Conservation (phyloP, 2,329 filamentous ascomycete genomes). For the Amphichorda felina region DNA sequence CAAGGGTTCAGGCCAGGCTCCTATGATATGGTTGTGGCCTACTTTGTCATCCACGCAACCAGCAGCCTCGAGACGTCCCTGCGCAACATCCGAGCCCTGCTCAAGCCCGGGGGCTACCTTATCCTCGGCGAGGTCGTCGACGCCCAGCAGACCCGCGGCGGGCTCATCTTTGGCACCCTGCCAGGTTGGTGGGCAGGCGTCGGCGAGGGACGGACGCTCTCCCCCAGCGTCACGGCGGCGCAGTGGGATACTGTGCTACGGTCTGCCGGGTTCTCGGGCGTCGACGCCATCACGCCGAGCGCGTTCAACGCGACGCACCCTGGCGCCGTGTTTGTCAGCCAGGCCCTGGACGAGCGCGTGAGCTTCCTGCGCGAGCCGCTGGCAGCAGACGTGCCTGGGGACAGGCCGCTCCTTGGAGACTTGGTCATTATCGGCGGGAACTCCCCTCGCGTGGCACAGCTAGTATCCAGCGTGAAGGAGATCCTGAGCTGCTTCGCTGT, state of each 20-base stretch:
- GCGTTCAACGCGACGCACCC: not conserved
- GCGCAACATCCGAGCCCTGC: conserved; percentile 10
- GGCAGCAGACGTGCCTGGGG: not conserved
- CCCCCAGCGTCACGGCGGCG: not conserved
- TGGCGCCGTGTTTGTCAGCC: not conserved
- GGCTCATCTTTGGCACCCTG: conserved; percentile 3
- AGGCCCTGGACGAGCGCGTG: not conserved
- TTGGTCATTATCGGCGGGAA: no score
- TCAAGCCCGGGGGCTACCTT: conserved; percentile 11
- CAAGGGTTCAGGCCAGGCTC: conserved; percentile 14
- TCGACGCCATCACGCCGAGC: not conserved
- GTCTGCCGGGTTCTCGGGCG: conserved; percentile 5
- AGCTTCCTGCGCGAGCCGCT: not conserved
- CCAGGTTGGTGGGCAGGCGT: conserved; percentile 4
- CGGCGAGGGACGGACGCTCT: no score
- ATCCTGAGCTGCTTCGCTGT: no score
- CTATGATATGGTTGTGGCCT: conserved; percentile 17
- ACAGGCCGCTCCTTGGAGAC: no score
- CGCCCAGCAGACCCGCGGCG: not conserved
- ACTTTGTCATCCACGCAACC: conserved; percentile 17
- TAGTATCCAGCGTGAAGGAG: no score
- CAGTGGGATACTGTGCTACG: conserved; percentile 1
- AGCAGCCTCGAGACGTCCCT: conserved; percentile 10
- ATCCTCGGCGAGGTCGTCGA: conserved; percentile 7
- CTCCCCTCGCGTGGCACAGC: no score